These are phyloP conservation scores for Tricladium varicosporioides DNA, from an alignment of 2,329 filamentous ascomycete genomes.

Conservation along the genomic window DNA sequence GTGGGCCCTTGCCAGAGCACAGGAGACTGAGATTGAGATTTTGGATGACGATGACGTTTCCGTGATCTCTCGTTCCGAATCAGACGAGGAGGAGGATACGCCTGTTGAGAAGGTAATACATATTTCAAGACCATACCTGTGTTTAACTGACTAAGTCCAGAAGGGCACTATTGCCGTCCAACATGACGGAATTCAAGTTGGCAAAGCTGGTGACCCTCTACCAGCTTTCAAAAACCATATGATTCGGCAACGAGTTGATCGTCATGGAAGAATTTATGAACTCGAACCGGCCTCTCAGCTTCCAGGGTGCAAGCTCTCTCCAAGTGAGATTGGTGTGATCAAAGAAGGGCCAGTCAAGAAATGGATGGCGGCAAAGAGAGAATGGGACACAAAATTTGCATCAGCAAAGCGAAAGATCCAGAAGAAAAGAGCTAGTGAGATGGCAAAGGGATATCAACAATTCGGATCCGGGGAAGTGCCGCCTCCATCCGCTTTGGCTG, in stretches of 20 bases:
- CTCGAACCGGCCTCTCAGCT: slow-evolving; percentile 65
- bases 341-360: slow-evolving; percentile 77
- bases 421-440: slow-evolving; percentile 69
- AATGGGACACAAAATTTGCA: slow-evolving; percentile 73
- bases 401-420: slow-evolving; percentile 69
- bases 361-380: slow-evolving; percentile 73
- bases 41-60: slow-evolving; percentile 76
- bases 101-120: slow-evolving; percentile 28
- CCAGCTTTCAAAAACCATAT: slow-evolving; percentile 81
- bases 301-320: slow-evolving; percentile 59
- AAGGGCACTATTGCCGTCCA: slow-evolving; percentile 14
- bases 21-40: slow-evolving; percentile 77
- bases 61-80: slow-evolving; percentile 62
- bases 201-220: slow-evolving; percentile 82
- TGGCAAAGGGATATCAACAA: slow-evolving; percentile 67
- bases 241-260: slow-evolving; percentile 84
- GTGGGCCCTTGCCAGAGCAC: slow-evolving; percentile 82
- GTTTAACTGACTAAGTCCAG: background rate
- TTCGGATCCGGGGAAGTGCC: slow-evolving; percentile 73
- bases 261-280: slow-evolving; percentile 70
- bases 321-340: slow-evolving; percentile 70
- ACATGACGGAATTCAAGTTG: slow-evolving; percentile 48
- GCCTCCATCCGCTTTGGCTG: slow-evolving; percentile 79
- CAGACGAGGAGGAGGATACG: slow-evolving; percentile 36
- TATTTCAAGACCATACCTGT: background rate